These are phyloP conservation scores for Hypoxylon sp. DNA, from an alignment of 2,329 filamentous ascomycete genomes.

Conservation along the genomic window DNA sequence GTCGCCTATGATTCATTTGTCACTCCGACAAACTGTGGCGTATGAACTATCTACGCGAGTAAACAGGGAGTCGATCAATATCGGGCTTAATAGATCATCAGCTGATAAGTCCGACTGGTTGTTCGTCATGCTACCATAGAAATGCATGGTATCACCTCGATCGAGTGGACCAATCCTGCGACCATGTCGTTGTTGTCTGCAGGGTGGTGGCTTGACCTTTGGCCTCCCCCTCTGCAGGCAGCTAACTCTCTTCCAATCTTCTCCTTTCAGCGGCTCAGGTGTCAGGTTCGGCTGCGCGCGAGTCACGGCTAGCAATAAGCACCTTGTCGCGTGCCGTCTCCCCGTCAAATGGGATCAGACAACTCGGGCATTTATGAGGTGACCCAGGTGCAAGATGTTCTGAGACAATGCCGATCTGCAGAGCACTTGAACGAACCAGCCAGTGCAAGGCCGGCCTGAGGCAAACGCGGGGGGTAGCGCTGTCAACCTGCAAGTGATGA, in stretches of 20 bases:
- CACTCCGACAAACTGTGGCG: slow-evolving; percentile 8
- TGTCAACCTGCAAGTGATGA: slow-evolving; percentile 43
- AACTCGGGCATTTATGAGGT: slow-evolving; percentile 33
- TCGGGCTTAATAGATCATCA: slow-evolving; percentile 28
- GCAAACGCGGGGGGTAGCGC: slow-evolving; percentile 41
- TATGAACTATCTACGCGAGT: slow-evolving; percentile 7
- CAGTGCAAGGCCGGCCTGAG: slow-evolving; percentile 23
- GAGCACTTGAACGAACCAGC: slow-evolving; percentile 26
- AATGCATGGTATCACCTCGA: slow-evolving; percentile 26
- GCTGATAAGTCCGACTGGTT: slow-evolving; percentile 37
- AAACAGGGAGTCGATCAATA: slow-evolving; percentile 27
- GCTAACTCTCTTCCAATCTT: slow-evolving; percentile 32
- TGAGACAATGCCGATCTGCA: slow-evolving; percentile 34
- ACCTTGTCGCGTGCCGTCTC: slow-evolving; percentile 37
- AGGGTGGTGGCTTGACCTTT: slow-evolving; percentile 11
- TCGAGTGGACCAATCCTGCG: slow-evolving; percentile 32
- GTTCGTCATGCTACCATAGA: slow-evolving; percentile 26
- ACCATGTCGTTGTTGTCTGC: slow-evolving; percentile 24
- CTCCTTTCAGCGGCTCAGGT: slow-evolving; percentile 32
- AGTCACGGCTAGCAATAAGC: slow-evolving; percentile 37
- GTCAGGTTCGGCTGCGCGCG: slow-evolving; percentile 35
- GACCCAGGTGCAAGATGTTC: slow-evolving; percentile 24
- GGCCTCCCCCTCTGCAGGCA: slow-evolving; percentile 30
- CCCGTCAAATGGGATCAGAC: slow-evolving; percentile 34
- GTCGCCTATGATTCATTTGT: slow-evolving; percentile 5